Evolutionary conservation across 2,329 filamentous ascomycete species (phyloP), one percentile per base, ranked within the genome.

Genomic region (Ophioceras dolichostomum): DNA sequence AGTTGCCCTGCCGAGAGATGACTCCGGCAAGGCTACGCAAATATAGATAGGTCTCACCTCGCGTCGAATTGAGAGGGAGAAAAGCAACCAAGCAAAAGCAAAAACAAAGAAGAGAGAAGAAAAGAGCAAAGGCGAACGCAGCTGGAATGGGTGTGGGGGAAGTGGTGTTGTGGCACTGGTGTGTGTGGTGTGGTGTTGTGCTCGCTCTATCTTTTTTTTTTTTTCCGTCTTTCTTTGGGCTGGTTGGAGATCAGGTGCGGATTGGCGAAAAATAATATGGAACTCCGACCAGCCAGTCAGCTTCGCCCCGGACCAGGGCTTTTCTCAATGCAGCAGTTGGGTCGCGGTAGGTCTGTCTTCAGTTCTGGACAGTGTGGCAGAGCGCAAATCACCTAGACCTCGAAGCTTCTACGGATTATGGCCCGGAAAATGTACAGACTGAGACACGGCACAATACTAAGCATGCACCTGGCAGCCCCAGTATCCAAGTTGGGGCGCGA

Each of bases 1-100:
- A 54, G 56, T 54, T 18, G 20, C 29, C 22, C 20, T 12, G 49
- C 53, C 43, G 41, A 46, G 45, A 45, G 42, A 44, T 43, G 39
- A 41, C 41, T 39, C 42, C 40, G 45, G 50, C 51, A 50, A 46
- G 42, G 38, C 40, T 46, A 47, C 40, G 44, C 44, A 48, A 47
- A 39, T 49, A 49, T 21, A 19, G 10, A 19, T 14, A 32, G 17
- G 19, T 32, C 35, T 37, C 35, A 30, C 35, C 35, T 37, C 35
- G 35, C 35, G 35, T 22, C 20, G 10, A 32, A 37, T 24, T 32
- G 35, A 27, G 35, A 32, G 28, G 29, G 35, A 37, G 28, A 22
- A 19, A 13, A 18, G 12, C 21, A n/a, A 17, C 17, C 13, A 51
- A 51, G 50, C 47, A 41, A 28, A 39, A 48, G 35, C 49, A 43